Conservation (phyloP, 371 early-diverging fungal genomes). For the Thermomucor indicae-seudaticae region DNA sequence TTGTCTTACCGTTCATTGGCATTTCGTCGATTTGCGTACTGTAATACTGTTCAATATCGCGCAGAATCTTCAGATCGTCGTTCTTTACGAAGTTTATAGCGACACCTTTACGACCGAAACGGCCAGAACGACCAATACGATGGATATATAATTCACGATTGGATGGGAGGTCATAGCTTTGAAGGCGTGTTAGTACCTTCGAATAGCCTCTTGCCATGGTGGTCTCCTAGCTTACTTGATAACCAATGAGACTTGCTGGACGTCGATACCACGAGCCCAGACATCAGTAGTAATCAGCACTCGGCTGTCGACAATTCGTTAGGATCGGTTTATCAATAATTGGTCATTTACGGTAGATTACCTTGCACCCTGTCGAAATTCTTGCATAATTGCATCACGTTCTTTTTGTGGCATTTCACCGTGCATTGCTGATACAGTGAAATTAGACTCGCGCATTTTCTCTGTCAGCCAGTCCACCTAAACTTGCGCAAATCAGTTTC, state of each 20-base stretch:
- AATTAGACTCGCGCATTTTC: slow-evolving; percentile 88
- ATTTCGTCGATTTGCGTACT: slow-evolving; percentile 96
- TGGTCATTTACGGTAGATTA: slow-evolving; percentile 9
- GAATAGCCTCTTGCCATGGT: neutral
- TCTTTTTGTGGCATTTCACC: slow-evolving; percentile 97
- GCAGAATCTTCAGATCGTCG: slow-evolving; percentile 83
- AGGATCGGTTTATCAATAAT: neutral
- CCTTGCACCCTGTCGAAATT: slow-evolving; percentile 84
- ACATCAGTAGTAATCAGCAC: slow-evolving; percentile 95
- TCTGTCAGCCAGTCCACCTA: slow-evolving; percentile 96
- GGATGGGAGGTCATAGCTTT: slow-evolving; percentile 94
- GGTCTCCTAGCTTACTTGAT: slow-evolving; percentile 34
- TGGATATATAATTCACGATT: slow-evolving; percentile 94
- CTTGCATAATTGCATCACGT: slow-evolving; percentile 88
- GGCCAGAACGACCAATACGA: slow-evolving; percentile 96
- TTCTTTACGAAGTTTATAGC: slow-evolving; percentile 96
- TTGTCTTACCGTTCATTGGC: slow-evolving; percentile 75
- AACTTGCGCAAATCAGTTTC: neutral
- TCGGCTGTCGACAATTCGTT: slow-evolving; percentile 53
- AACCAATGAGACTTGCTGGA: slow-evolving; percentile 96
- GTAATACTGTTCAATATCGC: slow-evolving; percentile 92
- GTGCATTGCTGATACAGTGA: slow-evolving; percentile 98
- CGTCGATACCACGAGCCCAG: slow-evolving; percentile 97
- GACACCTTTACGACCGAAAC: slow-evolving; percentile 98
- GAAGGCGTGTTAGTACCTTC: neutral